phyloP scores from a whole-genome alignment of 345 rosid genomes.

The Corymbia maculata region DNA sequence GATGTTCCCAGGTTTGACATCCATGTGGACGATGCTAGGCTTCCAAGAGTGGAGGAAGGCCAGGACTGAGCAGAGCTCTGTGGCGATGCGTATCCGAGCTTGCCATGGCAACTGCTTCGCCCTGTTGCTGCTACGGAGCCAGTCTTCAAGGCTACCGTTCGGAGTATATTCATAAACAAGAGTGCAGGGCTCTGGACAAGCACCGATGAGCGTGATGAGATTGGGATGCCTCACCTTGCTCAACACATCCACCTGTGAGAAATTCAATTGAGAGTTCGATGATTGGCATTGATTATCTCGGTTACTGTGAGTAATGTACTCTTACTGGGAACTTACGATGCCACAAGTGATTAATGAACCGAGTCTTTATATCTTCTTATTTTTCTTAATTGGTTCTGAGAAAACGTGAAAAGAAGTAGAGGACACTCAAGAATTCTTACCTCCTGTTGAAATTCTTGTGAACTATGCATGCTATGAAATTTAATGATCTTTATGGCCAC shows the following conservation, averaged over 20 bases:
- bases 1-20: constrained; percentile 68
- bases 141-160: constrained; percentile 84
- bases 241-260: not conserved
- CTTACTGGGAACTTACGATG: not conserved
- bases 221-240: not conserved
- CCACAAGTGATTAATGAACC: not conserved
- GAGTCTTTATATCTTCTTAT: not conserved
- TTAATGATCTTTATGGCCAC: not conserved
- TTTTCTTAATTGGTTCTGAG: no score
- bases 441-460: not conserved
- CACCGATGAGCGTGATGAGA: constrained; percentile 11
- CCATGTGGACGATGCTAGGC: constrained; percentile 76
- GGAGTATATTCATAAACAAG: constrained; percentile 14
- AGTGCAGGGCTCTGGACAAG: constrained; percentile 64
- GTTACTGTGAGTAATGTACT: not conserved
- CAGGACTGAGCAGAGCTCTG: constrained; percentile 67
- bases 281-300: not conserved
- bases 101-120: constrained; percentile 71
- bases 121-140: constrained; percentile 47
- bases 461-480: not conserved
- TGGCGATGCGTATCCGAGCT: constrained; percentile 59
- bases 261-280: not conserved
- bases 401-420: no score
- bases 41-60: constrained; percentile 72
- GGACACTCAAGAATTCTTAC: not conserved